A percentile compares a stretch with the other conserved stretches of the same genome.
These are phyloP conservation scores for Ephemerocybe angulata DNA, from an alignment of 768 basidiomycete genomes.

Conservation along the genomic window DNA sequence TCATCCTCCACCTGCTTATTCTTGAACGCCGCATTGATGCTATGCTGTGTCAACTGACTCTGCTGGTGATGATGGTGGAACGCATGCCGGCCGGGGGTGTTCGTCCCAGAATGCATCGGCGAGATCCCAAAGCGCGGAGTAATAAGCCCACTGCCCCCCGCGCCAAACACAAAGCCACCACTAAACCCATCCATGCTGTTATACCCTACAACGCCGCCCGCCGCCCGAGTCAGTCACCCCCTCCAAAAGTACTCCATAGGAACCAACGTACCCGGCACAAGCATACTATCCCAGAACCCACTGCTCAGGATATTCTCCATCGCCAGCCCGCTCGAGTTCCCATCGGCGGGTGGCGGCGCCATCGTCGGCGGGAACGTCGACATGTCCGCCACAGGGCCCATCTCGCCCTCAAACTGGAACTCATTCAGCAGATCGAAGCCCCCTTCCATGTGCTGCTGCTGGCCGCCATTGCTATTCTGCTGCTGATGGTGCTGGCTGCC, in stretches of 20 bases:
- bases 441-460: background rate
- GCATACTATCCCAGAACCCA: slow-evolving; percentile 85
- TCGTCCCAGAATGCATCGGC: slow-evolving; percentile 55
- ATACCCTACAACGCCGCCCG: slow-evolving; percentile 55
- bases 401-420: slow-evolving; percentile 76
- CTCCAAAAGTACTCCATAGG: background rate
- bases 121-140: slow-evolving; percentile 66
- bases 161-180: slow-evolving; percentile 83
- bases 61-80: slow-evolving; percentile 9
- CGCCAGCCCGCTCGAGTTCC: slow-evolving; percentile 48
- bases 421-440: slow-evolving; percentile 35
- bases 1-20: slow-evolving; percentile 24
- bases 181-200: slow-evolving; percentile 79
- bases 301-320: slow-evolving; percentile 81
- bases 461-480: no score
- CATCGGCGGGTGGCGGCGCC: slow-evolving; percentile 48
- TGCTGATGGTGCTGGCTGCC: background rate
- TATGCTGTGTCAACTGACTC: slow-evolving; percentile 38
- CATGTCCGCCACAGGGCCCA: slow-evolving; percentile 80
- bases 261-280: slow-evolving; percentile 69
- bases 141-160: slow-evolving; percentile 79
- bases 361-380: slow-evolving; percentile 87
- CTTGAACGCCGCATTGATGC: slow-evolving; percentile 45
- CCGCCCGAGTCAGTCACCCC: background rate
- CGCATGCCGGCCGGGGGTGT: slow-evolving; percentile 37